Evolutionary conservation across 2,329 filamentous ascomycete genomes (phyloP).

Genomic region (Aspergillus floridensis): DNA sequence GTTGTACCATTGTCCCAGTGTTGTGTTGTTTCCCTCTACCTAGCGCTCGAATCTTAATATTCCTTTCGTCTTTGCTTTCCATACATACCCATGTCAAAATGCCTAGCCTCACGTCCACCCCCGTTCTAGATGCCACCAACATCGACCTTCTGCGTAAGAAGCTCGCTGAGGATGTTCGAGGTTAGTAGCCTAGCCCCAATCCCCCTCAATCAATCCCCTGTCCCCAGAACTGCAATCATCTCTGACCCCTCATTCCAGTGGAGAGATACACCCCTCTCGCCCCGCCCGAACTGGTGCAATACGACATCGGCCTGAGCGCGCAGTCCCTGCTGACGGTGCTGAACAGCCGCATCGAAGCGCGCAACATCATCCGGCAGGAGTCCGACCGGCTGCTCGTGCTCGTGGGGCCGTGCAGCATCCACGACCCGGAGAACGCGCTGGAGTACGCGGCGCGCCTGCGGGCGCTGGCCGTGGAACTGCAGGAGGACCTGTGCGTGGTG

Average conservation of each 20-base stretch:
- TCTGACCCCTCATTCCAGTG: neutral
- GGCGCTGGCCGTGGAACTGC: conserved; percentile 71
- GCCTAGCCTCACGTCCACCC: conserved; percentile 1
- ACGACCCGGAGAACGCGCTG: conserved; percentile 81
- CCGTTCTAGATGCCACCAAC: conserved; percentile 15
- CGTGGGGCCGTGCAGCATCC: conserved; percentile 93
- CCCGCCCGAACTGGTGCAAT: conserved; percentile 11
- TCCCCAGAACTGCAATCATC: too few species aligned
- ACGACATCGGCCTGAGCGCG: conserved; percentile 11
- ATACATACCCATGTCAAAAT: neutral
- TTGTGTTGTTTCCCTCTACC: too few species aligned
- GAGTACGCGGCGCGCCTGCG: conserved; percentile 82
- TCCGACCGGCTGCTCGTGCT: conserved; percentile 83
- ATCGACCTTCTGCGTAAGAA: conserved; percentile 19
- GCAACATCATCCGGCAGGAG: conserved; percentile 7
- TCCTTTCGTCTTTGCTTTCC: neutral
- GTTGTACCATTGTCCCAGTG: too few species aligned
- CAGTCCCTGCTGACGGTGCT: conserved; percentile 12
- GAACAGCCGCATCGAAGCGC: conserved; percentile 11
- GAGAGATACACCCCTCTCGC: conserved; percentile 13
- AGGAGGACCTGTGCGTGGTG: conserved; percentile 80
- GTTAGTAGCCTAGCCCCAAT: neutral
- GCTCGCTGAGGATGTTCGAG: conserved; percentile 15
- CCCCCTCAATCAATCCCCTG: neutral
- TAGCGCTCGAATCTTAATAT: too few species aligned